phyloP scores from a whole-genome alignment of 1,139 yeast species.

The Candida freyschussii region DNA sequence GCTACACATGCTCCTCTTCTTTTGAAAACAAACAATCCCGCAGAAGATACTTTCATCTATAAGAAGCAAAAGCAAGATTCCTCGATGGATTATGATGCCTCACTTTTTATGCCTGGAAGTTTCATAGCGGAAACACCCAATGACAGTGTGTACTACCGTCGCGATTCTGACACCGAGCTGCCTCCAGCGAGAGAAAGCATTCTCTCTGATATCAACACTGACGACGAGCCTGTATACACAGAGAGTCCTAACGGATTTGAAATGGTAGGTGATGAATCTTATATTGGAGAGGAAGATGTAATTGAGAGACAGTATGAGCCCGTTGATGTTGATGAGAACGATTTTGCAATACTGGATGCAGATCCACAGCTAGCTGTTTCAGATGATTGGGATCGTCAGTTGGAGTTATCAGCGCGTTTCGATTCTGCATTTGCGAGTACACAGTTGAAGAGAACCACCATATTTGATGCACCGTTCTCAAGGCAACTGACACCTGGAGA shows the following conservation, averaged over 20 bases:
- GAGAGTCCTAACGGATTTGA: conserved; percentile 22
- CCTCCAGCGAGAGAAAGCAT: conserved; percentile 9
- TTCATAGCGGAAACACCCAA: too few species aligned
- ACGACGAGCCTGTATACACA: conserved; percentile 21
- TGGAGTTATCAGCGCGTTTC: conserved; percentile 50
- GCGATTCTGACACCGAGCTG: too few species aligned
- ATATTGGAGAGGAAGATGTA: conserved; percentile 29
- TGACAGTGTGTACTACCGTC: too few species aligned
- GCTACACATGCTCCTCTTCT: conserved; percentile 3
- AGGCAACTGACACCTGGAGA: conserved; percentile 20
- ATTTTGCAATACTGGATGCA: conserved; percentile 38
- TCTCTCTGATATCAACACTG: conserved; percentile 13
- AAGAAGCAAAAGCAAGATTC: conserved; percentile 24
- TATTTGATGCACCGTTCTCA: conserved; percentile 25
- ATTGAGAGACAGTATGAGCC: conserved; percentile 71
- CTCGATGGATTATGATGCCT: conserved; percentile 16
- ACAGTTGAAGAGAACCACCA: conserved; percentile 14
- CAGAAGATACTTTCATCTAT: conserved; percentile 25
- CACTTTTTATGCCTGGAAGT: conserved; percentile 25
- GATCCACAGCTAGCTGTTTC: conserved; percentile 44
- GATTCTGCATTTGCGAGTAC: conserved; percentile 44
- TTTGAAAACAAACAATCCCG: conserved; percentile 11
- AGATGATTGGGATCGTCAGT: conserved; percentile 59
- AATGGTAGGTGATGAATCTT: conserved; percentile 21
- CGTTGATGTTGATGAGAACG: conserved; percentile 36